Conservation (phyloP, 768 basidiomycete genomes). For the Zangia roseola region DNA sequence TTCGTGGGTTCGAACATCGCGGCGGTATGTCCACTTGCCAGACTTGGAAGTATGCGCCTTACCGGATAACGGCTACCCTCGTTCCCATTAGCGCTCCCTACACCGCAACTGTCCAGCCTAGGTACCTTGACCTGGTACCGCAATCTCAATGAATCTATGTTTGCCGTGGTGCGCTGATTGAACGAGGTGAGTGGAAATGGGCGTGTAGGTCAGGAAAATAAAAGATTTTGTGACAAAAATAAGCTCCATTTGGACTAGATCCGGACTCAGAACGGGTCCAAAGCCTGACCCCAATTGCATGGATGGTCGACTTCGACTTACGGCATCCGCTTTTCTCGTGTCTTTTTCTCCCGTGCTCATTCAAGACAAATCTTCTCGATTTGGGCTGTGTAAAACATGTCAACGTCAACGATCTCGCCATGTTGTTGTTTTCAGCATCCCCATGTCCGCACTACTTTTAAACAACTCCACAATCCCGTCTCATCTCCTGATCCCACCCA, state of each 20-base stretch:
- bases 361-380: conserved; percentile 16
- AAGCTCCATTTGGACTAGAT: conserved; percentile 17
- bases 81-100: conserved; percentile 8
- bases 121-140: background rate
- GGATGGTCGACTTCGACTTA: conserved; percentile 33
- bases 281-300: conserved; percentile 26
- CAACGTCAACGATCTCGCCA: conserved; percentile 25
- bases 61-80: conserved; percentile 24
- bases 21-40: conserved; percentile 16
- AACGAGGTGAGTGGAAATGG: too few species aligned
- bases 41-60: conserved; percentile 15
- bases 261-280: conserved; percentile 13
- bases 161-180: background rate
- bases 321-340: conserved; percentile 37
- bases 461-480: conserved; percentile 7
- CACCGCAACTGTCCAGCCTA: background rate
- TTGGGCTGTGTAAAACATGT: conserved; percentile 24
- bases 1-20: conserved; percentile 15
- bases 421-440: conserved; percentile 13
- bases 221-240: conserved; percentile 1
- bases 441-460: conserved; percentile 22
- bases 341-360: conserved; percentile 25
- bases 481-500: conserved; percentile 25
- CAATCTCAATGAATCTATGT: too few species aligned
- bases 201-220: background rate